A percentile compares a stretch with the other conserved stretches of the same genome.
phyloP scores from a whole-genome alignment of 176 grass and related monocot species.

The Dactylis glomerata region DNA sequence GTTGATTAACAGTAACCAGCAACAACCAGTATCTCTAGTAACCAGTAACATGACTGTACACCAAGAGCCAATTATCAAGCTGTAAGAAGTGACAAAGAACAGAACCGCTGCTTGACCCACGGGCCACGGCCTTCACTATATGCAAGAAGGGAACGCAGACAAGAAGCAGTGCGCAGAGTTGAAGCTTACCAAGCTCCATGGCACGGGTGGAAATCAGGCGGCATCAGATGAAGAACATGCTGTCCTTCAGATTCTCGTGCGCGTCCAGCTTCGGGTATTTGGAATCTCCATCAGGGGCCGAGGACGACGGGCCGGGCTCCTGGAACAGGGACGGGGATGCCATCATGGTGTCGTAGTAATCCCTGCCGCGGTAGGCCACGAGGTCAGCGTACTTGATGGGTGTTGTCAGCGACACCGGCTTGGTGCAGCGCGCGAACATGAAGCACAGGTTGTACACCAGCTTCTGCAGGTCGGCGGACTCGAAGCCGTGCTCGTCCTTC shows the following conservation, averaged over 20 bases:
- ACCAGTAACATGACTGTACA: neutral
- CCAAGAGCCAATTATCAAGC: neutral
- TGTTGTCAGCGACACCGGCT: conserved; percentile 57
- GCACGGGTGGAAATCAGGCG: neutral
- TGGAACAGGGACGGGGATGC: neutral
- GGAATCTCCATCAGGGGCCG: neutral
- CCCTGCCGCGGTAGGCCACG: conserved; percentile 41
- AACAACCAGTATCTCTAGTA: neutral
- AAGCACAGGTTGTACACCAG: conserved; percentile 59
- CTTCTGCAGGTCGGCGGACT: conserved; percentile 45
- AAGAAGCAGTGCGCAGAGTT: neutral
- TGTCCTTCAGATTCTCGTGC: conserved; percentile 38
- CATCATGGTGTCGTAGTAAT: conserved; percentile 45
- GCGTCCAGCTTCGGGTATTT: conserved; percentile 20
- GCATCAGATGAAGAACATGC: conserved; percentile 59
- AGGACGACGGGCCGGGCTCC: neutral
- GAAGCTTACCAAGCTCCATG: neutral
- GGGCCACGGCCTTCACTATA: neutral
- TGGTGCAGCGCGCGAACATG: conserved; percentile 57
- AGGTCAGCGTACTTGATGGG: conserved; percentile 60
- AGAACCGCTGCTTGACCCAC: neutral
- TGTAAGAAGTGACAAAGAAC: neutral
- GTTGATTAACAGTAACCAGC: neutral
- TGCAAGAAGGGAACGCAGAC: neutral
- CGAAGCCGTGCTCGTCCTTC: conserved; percentile 36